A percentile compares a stretch with the other conserved stretches of the same genome.
Conservation (phyloP, 768 basidiomycete species). For the Trametes maxima region DNA sequence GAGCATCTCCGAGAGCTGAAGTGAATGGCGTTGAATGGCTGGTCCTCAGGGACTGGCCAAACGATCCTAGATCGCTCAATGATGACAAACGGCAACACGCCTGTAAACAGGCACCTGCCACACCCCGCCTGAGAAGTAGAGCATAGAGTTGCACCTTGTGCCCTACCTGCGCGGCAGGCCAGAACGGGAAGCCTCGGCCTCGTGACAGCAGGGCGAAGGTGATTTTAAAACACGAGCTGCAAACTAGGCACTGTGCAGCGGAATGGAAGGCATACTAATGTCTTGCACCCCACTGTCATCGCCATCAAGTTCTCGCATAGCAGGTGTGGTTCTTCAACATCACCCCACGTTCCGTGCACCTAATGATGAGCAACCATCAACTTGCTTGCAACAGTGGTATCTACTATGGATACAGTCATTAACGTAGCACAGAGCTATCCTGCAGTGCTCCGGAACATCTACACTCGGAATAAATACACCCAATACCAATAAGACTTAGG, state of each 20-base stretch:
- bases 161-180: no score
- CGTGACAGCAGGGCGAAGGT: no score
- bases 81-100: no score
- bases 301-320: not conserved
- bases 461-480: conserved; percentile 18
- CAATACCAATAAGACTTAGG: not conserved
- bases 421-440: not conserved
- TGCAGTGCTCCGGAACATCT: conserved; percentile 5
- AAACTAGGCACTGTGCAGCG: no score
- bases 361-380: not conserved
- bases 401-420: conserved; percentile 13
- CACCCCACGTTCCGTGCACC: not conserved
- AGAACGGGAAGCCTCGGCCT: no score
- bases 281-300: no score
- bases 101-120: no score
- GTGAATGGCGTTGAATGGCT: not conserved
- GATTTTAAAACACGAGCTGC: no score
- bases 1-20: not conserved
- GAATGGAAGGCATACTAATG: no score
- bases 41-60: not conserved
- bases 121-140: no score
- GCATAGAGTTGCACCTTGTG: no score
- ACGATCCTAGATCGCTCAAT: no score
- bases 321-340: not conserved
- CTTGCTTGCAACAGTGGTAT: not conserved